Evolutionary conservation across 202 grass and related monocot species (phyloP), one percentile per base, ranked within the genome.

Genomic region (Hordeum pubiflorum): DNA sequence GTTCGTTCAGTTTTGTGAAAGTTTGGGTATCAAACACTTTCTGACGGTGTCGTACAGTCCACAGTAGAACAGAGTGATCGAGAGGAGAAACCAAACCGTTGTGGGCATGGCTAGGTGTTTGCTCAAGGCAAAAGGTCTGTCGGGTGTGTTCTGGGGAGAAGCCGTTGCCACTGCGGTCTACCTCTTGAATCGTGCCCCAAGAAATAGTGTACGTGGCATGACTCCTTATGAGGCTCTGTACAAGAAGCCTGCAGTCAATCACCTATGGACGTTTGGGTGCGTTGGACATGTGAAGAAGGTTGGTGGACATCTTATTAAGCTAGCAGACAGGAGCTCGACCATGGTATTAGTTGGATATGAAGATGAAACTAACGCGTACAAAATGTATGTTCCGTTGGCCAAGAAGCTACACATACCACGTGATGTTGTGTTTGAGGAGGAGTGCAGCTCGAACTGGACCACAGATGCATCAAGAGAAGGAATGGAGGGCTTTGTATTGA

Each of bases 241-340:
- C 55, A 58, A 58, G n/a, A 58, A 58, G 2, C 4, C 31, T 6
- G 7, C 36, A 34, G 33, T 34, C 33, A 34, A 5, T 34, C 33
- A 34, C 4, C 33, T 34, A 34, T 4, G 36, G 1, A 37, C 36
- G 1, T 37, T 37, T 8, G 36, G 36, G 7, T 37, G 36, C 1
- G 1, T 37, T 1, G 36, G 36, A 2, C 36, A 37, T 1, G 36
- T 37, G 7, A 37, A 37, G 36, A 37, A 37, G 0, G 36, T 37
- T 6, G 36, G 36, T 1, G 36, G 36, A 0, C 36, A 37, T 2
- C 36, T 37, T 1, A 1, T 7, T 0, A 37, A 37, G 1, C 7
- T 37, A 0, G 36, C 36, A 1, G 36, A 37, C 0, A 0, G 36
- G 7, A 37, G 36, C 7, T 8, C 36, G 0, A 7, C 0, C 0